These are phyloP conservation scores for Hemileccinum rubropunctum DNA, from an alignment of 768 basidiomycete genomes.

Conservation along the genomic window DNA sequence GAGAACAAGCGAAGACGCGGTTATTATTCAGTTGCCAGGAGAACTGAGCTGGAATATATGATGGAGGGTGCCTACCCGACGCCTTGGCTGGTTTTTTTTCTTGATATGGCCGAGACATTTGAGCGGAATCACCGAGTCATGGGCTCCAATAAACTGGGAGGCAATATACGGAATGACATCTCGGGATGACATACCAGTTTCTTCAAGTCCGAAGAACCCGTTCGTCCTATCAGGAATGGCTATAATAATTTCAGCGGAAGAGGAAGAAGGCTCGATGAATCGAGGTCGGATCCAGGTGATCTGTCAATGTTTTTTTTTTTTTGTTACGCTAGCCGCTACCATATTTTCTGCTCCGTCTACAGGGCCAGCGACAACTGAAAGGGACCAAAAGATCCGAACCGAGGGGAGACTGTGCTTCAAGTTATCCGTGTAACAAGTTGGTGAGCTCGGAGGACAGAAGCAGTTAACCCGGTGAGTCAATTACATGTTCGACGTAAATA, in stretches of 20 bases:
- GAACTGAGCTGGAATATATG: conserved; percentile 2
- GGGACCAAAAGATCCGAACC: conserved; percentile 5
- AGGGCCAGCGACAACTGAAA: background rate
- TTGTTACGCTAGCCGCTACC: background rate
- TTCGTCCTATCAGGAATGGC: background rate
- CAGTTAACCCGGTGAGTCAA: conserved; percentile 4
- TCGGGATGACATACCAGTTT: background rate
- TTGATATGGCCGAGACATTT: conserved; percentile 1
- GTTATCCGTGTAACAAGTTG: too few species aligned
- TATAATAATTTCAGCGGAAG: background rate
- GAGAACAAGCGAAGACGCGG: background rate
- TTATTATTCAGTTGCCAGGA: conserved; percentile 3
- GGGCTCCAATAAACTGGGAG: too few species aligned
- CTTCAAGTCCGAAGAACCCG: background rate
- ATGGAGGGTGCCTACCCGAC: conserved; percentile 1
- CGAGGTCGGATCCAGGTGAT: conserved; percentile 1
- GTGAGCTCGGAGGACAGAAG: background rate
- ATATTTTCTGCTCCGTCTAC: background rate
- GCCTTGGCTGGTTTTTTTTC: background rate
- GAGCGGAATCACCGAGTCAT: background rate
- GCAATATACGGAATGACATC: background rate
- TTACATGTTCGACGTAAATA: conserved; percentile 23
- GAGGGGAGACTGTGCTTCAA: background rate
- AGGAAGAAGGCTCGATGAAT: background rate
- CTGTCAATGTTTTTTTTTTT: conserved; percentile 7